Base-by-base conservation (phyloP, 768 basidiomycete genomes). In the Mycena kentingensis region DNA sequence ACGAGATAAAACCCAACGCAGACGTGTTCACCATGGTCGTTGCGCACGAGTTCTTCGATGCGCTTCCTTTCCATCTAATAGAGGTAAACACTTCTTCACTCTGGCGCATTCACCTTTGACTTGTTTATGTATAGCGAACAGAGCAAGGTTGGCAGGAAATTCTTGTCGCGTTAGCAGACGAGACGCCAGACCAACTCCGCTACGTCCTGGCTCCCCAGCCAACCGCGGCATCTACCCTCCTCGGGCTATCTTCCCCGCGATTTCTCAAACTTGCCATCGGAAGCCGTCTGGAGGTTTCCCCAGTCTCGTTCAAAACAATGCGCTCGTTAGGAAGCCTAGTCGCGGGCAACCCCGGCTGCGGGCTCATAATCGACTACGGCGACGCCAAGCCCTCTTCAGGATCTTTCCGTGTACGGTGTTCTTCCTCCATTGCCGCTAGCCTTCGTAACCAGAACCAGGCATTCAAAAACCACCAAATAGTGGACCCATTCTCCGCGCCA, bases 1-100 rank as follows among this genome's bases (percentile, higher is more conserved):
- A 87, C 32, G 84, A 92, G 16, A 70, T 99, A 1, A 69, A 78
- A 0, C 70, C 64, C 3, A 72, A 74, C 54, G 61, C 75, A 16
- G 71, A 74, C 10, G 65, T 68, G 44, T 98, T 85, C 67, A 94
- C 93, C 0, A 84, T 97, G 75, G 67, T 97, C 21, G 73, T 98
- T 15, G 97, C 97, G 0, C 95, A 99, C 68, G 97, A 98, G 65
- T 96, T 98, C 71, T 98, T 99, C 57, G 97, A 98, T 66, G 95
- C 95, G 0, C 76, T 99, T 37, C 96, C 97, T 0, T 85, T 98
- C 41, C 91, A 97, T 67, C 74, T 94, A 31, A 73, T 98, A 31
- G 85, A 96, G 76, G 94, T 93, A 58, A n/a, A n/a, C 11, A 76
- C 65, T 15, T 13, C 21, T 5, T 34, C 4, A 19, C 4, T 5